Evolutionary conservation across 306 rosid species (phyloP).

Genomic region (Gastrolobium bilobum): DNA sequence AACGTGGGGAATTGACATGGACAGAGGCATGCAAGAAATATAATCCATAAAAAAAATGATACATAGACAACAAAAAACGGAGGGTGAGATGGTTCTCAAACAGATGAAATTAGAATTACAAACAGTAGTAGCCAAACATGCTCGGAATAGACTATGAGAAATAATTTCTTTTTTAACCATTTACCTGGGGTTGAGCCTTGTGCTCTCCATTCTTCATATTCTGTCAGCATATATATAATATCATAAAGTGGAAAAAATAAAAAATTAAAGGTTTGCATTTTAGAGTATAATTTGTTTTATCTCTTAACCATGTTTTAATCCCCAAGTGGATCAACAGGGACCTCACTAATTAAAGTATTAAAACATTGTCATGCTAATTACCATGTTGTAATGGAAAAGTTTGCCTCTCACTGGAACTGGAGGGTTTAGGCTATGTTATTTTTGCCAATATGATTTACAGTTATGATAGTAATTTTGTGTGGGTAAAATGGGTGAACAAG

Average conservation of each 20-base stretch:
- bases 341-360: too few relatives aligned
- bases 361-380: too few relatives aligned
- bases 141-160: background rate
- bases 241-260: conserved; percentile 15
- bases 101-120: conserved; percentile 20
- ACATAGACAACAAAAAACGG: conserved; percentile 1
- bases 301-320: conserved; percentile 51
- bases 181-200: too few relatives aligned
- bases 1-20: background rate
- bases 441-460: too few relatives aligned
- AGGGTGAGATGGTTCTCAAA: background rate
- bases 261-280: conserved; percentile 9
- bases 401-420: too few relatives aligned
- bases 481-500: too few relatives aligned
- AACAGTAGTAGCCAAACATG: background rate
- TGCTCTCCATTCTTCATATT: conserved; percentile 55
- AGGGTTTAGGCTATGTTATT: too few relatives aligned
- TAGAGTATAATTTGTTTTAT: conserved; percentile 5
- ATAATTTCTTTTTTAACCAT: too few relatives aligned
- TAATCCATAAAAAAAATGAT: conserved; percentile 3
- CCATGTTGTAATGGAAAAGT: too few relatives aligned
- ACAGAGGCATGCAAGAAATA: conserved; percentile 17
- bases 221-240: conserved; percentile 54
- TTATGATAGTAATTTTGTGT: too few relatives aligned
- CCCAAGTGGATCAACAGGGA: too few relatives aligned